Percentiles rank a stretch among this genome's conserved stretches.
Evolutionary conservation across 2,329 filamentous ascomycete genomes (phyloP).

Genomic region (Phialophora macrospora): DNA sequence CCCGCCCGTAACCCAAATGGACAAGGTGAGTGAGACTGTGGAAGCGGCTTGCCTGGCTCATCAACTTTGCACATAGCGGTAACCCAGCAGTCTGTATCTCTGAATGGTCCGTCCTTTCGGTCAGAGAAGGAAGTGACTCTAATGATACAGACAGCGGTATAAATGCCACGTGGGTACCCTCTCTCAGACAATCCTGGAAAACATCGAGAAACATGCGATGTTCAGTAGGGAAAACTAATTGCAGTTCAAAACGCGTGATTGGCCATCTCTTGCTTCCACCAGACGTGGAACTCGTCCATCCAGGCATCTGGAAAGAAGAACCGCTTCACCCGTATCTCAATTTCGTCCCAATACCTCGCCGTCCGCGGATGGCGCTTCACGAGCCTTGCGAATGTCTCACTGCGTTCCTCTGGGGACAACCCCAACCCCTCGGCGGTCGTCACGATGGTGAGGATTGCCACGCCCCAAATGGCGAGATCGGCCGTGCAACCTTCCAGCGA

Average conservation of each 20-base stretch:
- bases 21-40: too few species aligned
- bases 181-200: background rate
- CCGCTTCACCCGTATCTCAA: background rate
- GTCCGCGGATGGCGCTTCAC: background rate
- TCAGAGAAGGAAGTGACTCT: too few species aligned
- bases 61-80: background rate
- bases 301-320: conserved; percentile 1
- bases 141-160: background rate
- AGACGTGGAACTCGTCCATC: background rate
- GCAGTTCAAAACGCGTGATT: background rate
- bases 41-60: too few species aligned
- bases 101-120: background rate
- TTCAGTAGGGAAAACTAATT: background rate
- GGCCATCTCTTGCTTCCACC: background rate
- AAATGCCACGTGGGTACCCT: background rate
- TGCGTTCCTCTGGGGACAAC: background rate
- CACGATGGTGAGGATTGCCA: background rate
- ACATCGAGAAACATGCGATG: background rate
- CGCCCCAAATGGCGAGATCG: background rate
- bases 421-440: background rate
- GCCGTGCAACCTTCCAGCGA: background rate
- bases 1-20: too few species aligned
- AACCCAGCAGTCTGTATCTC: background rate
- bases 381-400: background rate
- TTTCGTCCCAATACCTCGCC: background rate